A percentile compares a stretch with the other conserved stretches of the same genome.
phyloP scores from a whole-genome alignment of 1,284 basidiomycete genomes.

The Cryptococcus hybrid region DNA sequence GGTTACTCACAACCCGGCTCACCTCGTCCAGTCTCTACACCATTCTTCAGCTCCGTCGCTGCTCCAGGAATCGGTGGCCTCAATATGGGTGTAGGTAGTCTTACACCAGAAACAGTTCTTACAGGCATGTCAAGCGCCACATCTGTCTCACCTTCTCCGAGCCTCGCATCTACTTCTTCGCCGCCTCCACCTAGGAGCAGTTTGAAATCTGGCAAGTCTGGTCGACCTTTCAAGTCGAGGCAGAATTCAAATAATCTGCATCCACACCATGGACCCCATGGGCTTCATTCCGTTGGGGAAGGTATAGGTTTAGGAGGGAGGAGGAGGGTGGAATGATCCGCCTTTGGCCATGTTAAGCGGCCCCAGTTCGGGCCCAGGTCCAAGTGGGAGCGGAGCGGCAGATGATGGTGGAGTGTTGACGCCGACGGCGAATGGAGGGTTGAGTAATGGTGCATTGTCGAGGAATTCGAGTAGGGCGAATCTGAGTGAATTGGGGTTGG shows the following conservation, averaged over 20 bases:
- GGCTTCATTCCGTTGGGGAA: too few relatives aligned
- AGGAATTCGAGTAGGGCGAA: conserved; percentile 46
- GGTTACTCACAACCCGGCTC: conserved; percentile 13
- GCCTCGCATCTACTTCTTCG: background rate
- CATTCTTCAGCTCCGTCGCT: conserved; percentile 14
- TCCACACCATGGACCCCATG: background rate
- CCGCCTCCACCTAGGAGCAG: conserved; percentile 7
- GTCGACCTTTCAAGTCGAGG: conserved; percentile 12
- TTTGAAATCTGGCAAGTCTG: conserved; percentile 1
- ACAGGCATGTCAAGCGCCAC: conserved; percentile 1
- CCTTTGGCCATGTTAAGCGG: conserved; percentile 27
- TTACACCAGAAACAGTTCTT: background rate
- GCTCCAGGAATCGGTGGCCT: background rate
- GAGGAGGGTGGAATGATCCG: conserved; percentile 49
- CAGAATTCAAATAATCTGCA: conserved; percentile 12
- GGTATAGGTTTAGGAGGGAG: background rate
- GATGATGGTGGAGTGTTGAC: conserved; percentile 20
- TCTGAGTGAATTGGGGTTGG: conserved; percentile 41
- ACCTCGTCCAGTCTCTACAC: background rate
- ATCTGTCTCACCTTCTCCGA: conserved; percentile 4
- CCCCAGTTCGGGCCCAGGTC: too few relatives aligned
- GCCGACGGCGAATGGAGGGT: conserved; percentile 18
- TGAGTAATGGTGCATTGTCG: conserved; percentile 17
- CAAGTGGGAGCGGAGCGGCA: too few relatives aligned
- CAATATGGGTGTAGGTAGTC: background rate